Conservation (phyloP, 2,329 filamentous ascomycete genomes). For the Talaromyces sp. region DNA sequence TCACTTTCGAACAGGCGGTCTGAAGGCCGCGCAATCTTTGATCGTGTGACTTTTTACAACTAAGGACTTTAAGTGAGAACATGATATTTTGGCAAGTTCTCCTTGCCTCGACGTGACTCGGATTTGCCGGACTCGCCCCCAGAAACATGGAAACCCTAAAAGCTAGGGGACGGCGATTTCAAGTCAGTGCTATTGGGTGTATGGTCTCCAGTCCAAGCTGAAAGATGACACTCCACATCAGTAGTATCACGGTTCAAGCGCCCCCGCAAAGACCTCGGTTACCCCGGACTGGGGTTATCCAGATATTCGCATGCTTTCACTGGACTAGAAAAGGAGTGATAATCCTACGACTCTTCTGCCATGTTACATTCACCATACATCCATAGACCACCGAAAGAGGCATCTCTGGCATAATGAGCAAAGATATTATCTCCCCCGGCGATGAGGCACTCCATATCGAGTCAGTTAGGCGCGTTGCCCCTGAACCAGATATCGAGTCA, state of each 20-base stretch:
- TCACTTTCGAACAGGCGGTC: neutral
- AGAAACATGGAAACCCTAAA: neutral
- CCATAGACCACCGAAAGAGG: neutral
- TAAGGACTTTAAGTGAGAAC: neutral
- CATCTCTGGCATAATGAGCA: neutral
- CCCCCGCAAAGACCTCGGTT: neutral
- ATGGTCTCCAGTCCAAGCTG: neutral
- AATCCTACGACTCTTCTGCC: neutral
- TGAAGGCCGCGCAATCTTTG: neutral
- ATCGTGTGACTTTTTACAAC: neutral
- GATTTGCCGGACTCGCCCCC: neutral
- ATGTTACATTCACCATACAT: neutral
- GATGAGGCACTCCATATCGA: neutral
- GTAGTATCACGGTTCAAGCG: neutral
- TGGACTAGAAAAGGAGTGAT: neutral
- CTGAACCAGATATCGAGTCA: neutral
- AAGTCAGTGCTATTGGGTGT: neutral
- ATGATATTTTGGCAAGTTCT: neutral
- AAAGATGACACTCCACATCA: neutral
- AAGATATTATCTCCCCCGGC: neutral
- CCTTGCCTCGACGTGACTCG: neutral
- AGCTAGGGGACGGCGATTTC: neutral
- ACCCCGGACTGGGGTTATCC: neutral
- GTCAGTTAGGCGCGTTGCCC: neutral
- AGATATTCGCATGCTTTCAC: neutral